Evolutionary conservation across 176 grass and related monocot species (phyloP), one percentile per base, ranked within the genome.

Genomic region (Bromus sterilis): DNA sequence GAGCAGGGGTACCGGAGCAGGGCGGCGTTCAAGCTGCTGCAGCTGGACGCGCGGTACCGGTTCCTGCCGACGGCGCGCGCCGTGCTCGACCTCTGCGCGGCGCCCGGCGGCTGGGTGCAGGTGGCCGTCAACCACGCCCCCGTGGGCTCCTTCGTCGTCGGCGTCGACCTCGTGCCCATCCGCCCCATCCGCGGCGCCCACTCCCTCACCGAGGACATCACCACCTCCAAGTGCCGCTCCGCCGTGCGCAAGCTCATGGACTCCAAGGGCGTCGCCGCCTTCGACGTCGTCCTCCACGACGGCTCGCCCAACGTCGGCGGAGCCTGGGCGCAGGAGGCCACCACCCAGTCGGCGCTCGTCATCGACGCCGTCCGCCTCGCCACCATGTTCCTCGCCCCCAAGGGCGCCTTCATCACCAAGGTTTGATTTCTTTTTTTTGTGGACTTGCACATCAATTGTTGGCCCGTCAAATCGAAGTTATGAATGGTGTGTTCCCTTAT

Each of bases 281-380:
- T 99, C 40, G 91, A 99, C 49, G 88, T 95, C 10, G 89, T 99
- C 35, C 83, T 99, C 35, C 96, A 99, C 80, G 96, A 99, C 28
- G 96, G 93, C 1, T 99, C 96, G 10, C 96, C 96, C 24, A 99
- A 99, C 71, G 89, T 99, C 16, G 96, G 96, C 2, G 96, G 93
- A 1, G 91, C 91, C 36, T 99, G 96, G 93, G 70, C 96, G 31
- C 91, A 95, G 88, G 96, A 99, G 62, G 96, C 96, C 67, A 93
- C 96, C 68, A 79, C 91, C 2, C 93, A 99, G 62, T 95, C 90
- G 4, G 41, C 89, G 2, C 89, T 99, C 4, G 93, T 99, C 49
- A 90, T 99, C 9, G 91, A 99, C 39, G 89, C 96, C 1, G 43
- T 95, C 4, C 85, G 88, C 62, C 89, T 99, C 5, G 90, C 92